Evolutionary conservation across 805 yeast species (phyloP).

Genomic region (Candida xiaguanensis): DNA sequence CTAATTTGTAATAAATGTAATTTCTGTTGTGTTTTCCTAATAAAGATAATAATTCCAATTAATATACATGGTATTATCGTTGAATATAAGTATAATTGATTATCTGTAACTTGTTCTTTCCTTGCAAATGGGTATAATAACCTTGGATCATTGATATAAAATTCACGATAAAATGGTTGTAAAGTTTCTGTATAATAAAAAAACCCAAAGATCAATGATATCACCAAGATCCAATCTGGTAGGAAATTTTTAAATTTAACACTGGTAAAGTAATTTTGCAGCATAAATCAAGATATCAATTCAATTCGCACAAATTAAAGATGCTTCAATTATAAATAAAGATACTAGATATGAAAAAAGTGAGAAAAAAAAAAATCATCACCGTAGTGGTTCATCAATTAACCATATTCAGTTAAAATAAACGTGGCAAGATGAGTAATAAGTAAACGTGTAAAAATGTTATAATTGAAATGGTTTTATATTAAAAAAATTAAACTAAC

Average conservation of each 20-base stretch:
- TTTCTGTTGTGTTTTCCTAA: conserved; percentile 3
- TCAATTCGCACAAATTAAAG: too few relatives aligned
- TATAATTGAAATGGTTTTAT: too few relatives aligned
- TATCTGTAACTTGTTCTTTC: conserved; percentile 27
- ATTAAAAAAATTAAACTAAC: not conserved
- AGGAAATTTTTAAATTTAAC: conserved; percentile 12
- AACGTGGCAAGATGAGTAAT: not conserved
- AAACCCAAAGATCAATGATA: conserved; percentile 15
- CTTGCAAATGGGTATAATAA: conserved; percentile 30
- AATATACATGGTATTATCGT: conserved; percentile 24
- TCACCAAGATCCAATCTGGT: conserved; percentile 24
- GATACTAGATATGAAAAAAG: not conserved
- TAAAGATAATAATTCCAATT: conserved; percentile 12
- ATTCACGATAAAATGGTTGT: conserved; percentile 26
- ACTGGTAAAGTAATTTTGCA: conserved; percentile 11
- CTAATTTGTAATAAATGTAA: conserved; percentile 27
- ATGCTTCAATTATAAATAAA: too few relatives aligned
- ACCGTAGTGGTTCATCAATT: not conserved
- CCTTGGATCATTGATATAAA: conserved; percentile 22
- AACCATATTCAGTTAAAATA: not conserved
- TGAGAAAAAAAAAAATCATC: not conserved
- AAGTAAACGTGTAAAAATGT: not conserved
- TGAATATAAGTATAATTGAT: conserved; percentile 25
- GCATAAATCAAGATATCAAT: conserved; percentile 1
- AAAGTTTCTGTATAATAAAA: conserved; percentile 20